Conservation (phyloP, 345 rosid genomes). For the Chamaenerion angustifolium region DNA sequence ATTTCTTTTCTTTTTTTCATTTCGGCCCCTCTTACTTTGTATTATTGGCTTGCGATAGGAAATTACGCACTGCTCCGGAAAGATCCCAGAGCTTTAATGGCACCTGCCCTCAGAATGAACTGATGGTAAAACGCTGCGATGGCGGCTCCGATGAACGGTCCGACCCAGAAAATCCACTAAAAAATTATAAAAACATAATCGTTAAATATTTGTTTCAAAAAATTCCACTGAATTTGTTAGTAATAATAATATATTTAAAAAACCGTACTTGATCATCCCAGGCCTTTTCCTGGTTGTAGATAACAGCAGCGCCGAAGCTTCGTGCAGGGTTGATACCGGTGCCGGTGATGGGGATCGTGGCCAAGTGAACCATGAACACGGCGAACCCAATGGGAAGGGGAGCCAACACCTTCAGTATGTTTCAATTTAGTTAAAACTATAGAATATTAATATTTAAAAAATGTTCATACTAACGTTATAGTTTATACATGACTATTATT, state of each 20-base stretch:
- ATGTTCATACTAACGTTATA: not conserved
- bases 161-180: constrained; percentile 31
- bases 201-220: not conserved
- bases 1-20: no score
- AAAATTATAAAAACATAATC: no score
- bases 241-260: no score
- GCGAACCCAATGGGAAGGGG: constrained; percentile 2
- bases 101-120: no score
- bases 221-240: no score
- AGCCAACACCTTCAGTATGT: not conserved
- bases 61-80: no score
- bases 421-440: not conserved
- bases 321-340: constrained; percentile 5
- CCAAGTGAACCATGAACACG: constrained; percentile 5
- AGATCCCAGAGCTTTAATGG: no score
- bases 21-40: no score
- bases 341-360: constrained; percentile 4
- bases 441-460: not conserved
- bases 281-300: constrained; percentile 15
- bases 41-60: no score
- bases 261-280: constrained; percentile 17
- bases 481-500: no score
- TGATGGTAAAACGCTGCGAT: constrained; percentile 2
- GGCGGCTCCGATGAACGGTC: constrained; percentile 22
- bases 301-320: constrained; percentile 16